Evolutionary conservation across 169 alveolate genomes (phyloP), one percentile per base, ranked within the genome.

Genomic region (Cryptosporidium sp.): DNA sequence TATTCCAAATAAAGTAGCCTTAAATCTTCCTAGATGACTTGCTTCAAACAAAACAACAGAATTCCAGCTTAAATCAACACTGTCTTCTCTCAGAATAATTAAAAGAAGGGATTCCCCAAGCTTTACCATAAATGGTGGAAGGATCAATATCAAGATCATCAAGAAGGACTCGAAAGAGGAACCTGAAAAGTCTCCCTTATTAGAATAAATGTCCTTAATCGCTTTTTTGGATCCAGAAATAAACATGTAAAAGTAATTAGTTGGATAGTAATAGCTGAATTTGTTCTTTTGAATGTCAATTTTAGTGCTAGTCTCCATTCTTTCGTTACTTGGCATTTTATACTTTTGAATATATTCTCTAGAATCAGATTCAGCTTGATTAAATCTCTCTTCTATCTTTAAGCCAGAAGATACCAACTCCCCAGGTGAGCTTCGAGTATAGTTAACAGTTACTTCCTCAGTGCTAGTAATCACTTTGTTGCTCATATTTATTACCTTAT

Each of bases 221-320:
- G 8, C 23, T 18, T 26, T 80, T 48, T 62, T 80, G 18, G 89
- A 62, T 21, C 89, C 73, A 31, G 89, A 62, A 62, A 61, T 23
- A 45, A 61, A 65, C 52, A 80, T 43, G 31, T 80, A 80, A 50
- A 80, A 80, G 68, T 43, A 62, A 26, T 62, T 80, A 12, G 68
- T 18, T 16, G 89, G 75, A 45, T 62, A 80, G 9, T 80, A 62
- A n/a, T 59, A 12, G 29, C 75, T 80, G 39, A 37, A 80, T 10
- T 80, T 80, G 41, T 80, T 65, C 55, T 80, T 65, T 29, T 41
- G 29, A 3, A 80, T 23, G 21, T 80, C 89, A 61, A 80, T 59
- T 21, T 43, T 9, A 12, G 69, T 31, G 9, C 7, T 26, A 29
- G 69, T 62, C 33, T 29, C 50, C 9, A 12, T 41, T 41, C 51